Percentiles rank a stretch among this genome's conserved stretches.
Conservation (phyloP, 2,329 filamentous ascomycete species). For the Aspergillus sp. region DNA sequence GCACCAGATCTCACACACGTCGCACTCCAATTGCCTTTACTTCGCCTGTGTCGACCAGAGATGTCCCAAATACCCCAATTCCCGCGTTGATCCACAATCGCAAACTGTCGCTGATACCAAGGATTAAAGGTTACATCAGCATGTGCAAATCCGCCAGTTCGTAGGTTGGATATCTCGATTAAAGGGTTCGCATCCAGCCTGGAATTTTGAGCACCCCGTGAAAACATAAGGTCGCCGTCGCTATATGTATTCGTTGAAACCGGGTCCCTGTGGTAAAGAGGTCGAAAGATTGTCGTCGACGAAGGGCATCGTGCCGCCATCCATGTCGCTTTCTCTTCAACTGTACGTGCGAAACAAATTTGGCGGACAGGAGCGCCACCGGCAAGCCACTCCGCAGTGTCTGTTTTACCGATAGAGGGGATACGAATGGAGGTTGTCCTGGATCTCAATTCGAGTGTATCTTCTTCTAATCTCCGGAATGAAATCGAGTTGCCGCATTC, state of each 20-base stretch:
- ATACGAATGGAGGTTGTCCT: constrained; percentile 22
- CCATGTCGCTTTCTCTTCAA: constrained; percentile 35
- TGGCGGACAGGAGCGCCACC: constrained; percentile 47
- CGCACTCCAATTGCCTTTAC: constrained; percentile 21
- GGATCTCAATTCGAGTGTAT: constrained; percentile 16
- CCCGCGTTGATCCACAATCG: constrained; percentile 46
- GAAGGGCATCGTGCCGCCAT: constrained; percentile 45
- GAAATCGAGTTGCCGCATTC: constrained; percentile 41
- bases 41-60: constrained; percentile 22
- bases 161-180: constrained; percentile 33
- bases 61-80: constrained; percentile 47
- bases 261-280: constrained; percentile 26
- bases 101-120: constrained; percentile 50
- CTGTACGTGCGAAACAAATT: constrained; percentile 42
- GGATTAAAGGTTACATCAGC: constrained; percentile 53
- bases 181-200: constrained; percentile 42
- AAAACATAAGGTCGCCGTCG: constrained; percentile 7
- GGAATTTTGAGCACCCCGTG: constrained; percentile 23
- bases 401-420: constrained; percentile 34
- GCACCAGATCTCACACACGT: constrained; percentile 23
- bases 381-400: constrained; percentile 42
- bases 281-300: constrained; percentile 43
- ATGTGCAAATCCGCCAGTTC: constrained; percentile 42
- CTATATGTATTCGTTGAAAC: constrained; percentile 14
- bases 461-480: constrained; percentile 31